A percentile compares a stretch with the other conserved stretches of the same genome.
Conservation (phyloP, 1,284 basidiomycete genomes). For the Tylopilus sp. region DNA sequence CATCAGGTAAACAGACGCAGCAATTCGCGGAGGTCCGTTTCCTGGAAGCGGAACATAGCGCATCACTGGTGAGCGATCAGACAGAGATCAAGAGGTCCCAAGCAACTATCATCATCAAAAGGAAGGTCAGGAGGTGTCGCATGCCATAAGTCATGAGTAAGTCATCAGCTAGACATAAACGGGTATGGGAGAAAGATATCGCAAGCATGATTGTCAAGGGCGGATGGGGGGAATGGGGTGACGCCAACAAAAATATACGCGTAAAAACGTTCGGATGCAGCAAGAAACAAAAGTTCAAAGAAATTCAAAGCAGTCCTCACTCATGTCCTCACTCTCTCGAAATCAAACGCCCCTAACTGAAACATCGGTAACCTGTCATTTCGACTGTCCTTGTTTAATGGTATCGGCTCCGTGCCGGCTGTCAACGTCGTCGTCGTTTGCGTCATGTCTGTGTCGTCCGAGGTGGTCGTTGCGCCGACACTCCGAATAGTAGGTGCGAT, state of each 20-base stretch:
- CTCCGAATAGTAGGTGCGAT: conserved; percentile 32
- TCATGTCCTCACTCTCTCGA: conserved; percentile 17
- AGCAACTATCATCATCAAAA: not conserved
- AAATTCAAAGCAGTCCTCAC: not conserved
- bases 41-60: too few relatives aligned
- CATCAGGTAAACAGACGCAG: too few relatives aligned
- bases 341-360: conserved; percentile 24
- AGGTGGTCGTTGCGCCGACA: conserved; percentile 30
- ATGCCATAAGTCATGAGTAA: conserved; percentile 6
- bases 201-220: conserved; percentile 9
- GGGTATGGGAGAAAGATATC: conserved; percentile 5
- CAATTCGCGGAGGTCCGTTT: too few relatives aligned
- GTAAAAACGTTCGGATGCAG: not conserved
- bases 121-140: conserved; percentile 10
- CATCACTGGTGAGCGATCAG: not conserved
- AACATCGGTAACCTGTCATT: conserved; percentile 12
- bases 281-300: not conserved
- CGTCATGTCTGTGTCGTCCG: conserved; percentile 30
- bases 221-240: conserved; percentile 1
- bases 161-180: not conserved
- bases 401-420: conserved; percentile 9
- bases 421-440: conserved; percentile 26
- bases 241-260: conserved; percentile 6
- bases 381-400: conserved; percentile 8
- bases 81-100: not conserved